Base-by-base conservation (phyloP, 768 basidiomycete species). In the Boletus eberwhitei region DNA sequence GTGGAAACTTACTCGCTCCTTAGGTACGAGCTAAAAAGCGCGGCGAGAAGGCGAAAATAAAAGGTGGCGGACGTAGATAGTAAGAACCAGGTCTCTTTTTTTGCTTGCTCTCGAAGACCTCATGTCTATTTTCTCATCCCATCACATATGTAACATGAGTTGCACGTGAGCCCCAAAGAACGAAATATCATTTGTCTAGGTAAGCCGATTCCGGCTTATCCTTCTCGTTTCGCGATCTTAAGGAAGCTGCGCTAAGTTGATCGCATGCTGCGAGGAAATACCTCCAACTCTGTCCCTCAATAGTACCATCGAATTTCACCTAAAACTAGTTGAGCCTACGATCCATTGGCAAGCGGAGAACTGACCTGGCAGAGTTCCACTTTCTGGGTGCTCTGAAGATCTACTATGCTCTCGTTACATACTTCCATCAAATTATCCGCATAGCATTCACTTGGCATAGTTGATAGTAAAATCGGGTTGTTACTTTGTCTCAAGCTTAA, bases 1-100 rank as follows among this genome's bases (percentile, higher is more conserved):
- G 35, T 52, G 7, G 42, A 35, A n/a, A 60, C 50, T 59, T 32
- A 48, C 48, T 22, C 50, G 0, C 37, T 55, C 35, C 29, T 45
- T 61, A 96, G 90, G 72, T 90, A n/a, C 85, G 91, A 31, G 92
- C 91, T 4, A 80, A 83, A 69, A 95, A 90, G 73, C 79, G 88
- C 48, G 82, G 75, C 66, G 90, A 90, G 53, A 93, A 88, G 69
- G 83, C 83, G 16, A 80, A 73, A 58, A 87, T 86, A 71, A 84
- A 80, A 68, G 77, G 50, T 14, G 41, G 59, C 21, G 41, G 81
- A 48, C 77, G 72, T 59, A 63, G 69, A 43, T 77, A 69, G 54
- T 19, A 41, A 24, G 21, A 48, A 24, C 32, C n/a, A 8, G 12
- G 2, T 14, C 17, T 13, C 11, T 5, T 31, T 32, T 40, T 38